Evolutionary conservation across 768 basidiomycete species (phyloP).

Genomic region (Cubamyces sp.): DNA sequence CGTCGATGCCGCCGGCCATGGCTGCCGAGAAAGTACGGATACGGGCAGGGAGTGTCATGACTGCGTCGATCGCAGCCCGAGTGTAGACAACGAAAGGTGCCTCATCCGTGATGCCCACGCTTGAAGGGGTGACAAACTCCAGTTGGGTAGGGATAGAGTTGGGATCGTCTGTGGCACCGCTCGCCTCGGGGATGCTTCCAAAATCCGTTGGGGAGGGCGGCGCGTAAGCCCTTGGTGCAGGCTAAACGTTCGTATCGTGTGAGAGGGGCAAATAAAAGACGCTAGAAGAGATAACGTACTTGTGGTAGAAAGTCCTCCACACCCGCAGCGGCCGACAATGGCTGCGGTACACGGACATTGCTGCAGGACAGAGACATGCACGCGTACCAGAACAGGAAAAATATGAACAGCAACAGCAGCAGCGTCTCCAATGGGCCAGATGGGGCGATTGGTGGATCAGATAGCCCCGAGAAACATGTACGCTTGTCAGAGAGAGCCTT

Average conservation of each 20-base stretch:
- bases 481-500: background rate
- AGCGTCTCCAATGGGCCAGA: slow-evolving; percentile 1
- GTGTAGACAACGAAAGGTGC: slow-evolving; percentile 9
- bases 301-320: slow-evolving; percentile 4
- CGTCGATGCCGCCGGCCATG: background rate
- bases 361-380: background rate
- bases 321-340: background rate
- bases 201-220: background rate
- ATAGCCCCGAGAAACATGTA: background rate
- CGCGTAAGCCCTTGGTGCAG: background rate
- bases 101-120: background rate
- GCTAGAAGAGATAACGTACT: background rate
- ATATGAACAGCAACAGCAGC: background rate
- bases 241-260: background rate
- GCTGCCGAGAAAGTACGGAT: background rate
- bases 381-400: background rate
- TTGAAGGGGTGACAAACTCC: slow-evolving; percentile 3
- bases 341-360: slow-evolving; percentile 11
- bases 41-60: background rate
- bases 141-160: background rate
- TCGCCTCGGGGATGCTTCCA: background rate
- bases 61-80: slow-evolving; percentile 3
- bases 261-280: background rate
- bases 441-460: background rate
- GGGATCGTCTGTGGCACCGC: background rate